Percentiles rank a stretch among this genome's conserved stretches.
These are phyloP conservation scores for Ensete ventricosum DNA, from an alignment of 176 grass and related monocot genomes.

Conservation along the genomic window DNA sequence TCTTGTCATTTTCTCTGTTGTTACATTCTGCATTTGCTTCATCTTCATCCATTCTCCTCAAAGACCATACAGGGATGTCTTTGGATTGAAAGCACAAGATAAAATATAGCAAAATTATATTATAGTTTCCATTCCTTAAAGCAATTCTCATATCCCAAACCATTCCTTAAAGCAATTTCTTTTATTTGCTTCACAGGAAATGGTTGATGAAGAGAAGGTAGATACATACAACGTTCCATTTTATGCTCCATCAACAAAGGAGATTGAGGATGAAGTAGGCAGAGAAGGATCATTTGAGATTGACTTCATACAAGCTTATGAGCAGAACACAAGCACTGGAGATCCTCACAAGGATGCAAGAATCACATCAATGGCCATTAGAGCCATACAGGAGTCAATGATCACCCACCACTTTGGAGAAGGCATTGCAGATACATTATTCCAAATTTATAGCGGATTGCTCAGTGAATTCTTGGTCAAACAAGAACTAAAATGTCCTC, in stretches of 20 bases:
- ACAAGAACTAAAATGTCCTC: slow-evolving; percentile 65
- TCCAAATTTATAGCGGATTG: slow-evolving; percentile 53
- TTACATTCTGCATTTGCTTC: too few relatives aligned
- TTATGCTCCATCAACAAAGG: slow-evolving; percentile 62
- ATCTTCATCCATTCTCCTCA: too few relatives aligned
- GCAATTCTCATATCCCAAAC: background rate
- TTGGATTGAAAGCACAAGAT: too few relatives aligned
- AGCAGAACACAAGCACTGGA: slow-evolving; percentile 74
- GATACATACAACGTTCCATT: slow-evolving; percentile 87
- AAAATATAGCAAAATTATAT: background rate
- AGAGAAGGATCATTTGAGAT: slow-evolving; percentile 74
- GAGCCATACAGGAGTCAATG: slow-evolving; percentile 94
- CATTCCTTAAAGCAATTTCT: background rate
- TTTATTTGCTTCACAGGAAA: slow-evolving; percentile 21
- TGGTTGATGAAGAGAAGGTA: slow-evolving; percentile 64
- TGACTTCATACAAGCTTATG: slow-evolving; percentile 62
- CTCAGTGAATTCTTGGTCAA: slow-evolving; percentile 63
- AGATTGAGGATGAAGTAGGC: slow-evolving; percentile 65
- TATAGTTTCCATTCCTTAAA: background rate
- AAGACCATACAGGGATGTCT: too few relatives aligned
- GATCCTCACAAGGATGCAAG: slow-evolving; percentile 69
- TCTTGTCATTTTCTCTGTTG: background rate
- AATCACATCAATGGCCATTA: slow-evolving; percentile 68
- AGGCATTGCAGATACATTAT: slow-evolving; percentile 52
- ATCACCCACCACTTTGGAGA: slow-evolving; percentile 80